phyloP scores from a whole-genome alignment of 1,284 basidiomycete genomes.

The Tilletia walkeri region DNA sequence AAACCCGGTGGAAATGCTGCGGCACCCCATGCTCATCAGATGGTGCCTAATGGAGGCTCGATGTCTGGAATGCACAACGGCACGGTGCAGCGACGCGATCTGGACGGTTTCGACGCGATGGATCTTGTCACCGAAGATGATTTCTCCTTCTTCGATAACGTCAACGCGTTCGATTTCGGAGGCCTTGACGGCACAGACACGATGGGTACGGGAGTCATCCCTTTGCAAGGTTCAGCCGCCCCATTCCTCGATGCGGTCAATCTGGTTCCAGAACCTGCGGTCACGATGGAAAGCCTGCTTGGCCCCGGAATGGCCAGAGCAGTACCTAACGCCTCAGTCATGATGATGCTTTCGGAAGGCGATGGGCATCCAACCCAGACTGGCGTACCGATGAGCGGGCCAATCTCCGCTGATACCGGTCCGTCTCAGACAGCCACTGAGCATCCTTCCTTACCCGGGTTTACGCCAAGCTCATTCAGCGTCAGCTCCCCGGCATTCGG shows the following conservation, averaged over 20 bases:
- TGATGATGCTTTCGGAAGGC: slow-evolving; percentile 8
- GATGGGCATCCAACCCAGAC: too few species aligned
- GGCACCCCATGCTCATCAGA: background rate
- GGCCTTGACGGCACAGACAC: background rate
- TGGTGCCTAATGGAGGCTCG: background rate
- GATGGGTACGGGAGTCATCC: background rate
- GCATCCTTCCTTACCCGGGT: slow-evolving; percentile 45
- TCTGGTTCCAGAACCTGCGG: background rate
- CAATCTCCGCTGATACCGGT: slow-evolving; percentile 6
- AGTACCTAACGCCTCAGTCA: background rate
- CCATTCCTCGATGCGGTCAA: background rate
- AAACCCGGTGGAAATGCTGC: background rate
- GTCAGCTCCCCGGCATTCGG: slow-evolving; percentile 47
- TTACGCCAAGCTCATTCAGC: slow-evolving; percentile 44
- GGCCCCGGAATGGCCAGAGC: background rate
- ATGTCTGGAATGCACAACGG: background rate
- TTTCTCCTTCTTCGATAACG: slow-evolving; percentile 50
- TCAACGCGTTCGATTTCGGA: slow-evolving; percentile 17
- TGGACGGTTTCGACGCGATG: slow-evolving; percentile 28
- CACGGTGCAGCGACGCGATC: background rate
- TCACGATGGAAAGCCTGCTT: background rate
- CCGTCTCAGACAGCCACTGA: slow-evolving; percentile 25
- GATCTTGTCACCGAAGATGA: slow-evolving; percentile 48
- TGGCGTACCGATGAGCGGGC: background rate
- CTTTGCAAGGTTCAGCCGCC: too few species aligned